A percentile compares a stretch with the other conserved stretches of the same genome.
phyloP scores from a whole-genome alignment of 192 early-diverging fungal species.

The Geranomyces michiganensis region DNA sequence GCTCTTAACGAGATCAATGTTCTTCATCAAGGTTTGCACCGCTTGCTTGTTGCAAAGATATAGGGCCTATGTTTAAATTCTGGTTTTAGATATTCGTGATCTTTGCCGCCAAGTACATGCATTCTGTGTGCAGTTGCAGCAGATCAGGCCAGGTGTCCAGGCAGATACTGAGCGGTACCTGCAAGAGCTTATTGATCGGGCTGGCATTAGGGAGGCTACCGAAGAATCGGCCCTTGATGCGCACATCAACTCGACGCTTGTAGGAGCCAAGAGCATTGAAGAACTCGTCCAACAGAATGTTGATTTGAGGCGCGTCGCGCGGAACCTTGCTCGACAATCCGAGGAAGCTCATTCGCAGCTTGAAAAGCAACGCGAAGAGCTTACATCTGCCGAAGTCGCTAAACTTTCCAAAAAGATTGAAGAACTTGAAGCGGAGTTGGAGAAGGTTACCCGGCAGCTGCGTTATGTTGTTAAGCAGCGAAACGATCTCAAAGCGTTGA shows the following conservation, averaged over 20 bases:
- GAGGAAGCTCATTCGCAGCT: constrained; percentile 65
- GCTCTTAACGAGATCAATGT: constrained; percentile 18
- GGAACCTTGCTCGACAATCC: constrained; percentile 57
- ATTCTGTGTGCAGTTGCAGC: constrained; percentile 27
- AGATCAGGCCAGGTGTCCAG: background rate
- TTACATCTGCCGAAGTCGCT: constrained; percentile 36
- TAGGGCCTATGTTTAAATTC: background rate
- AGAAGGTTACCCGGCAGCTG: constrained; percentile 28
- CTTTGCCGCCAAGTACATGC: constrained; percentile 36
- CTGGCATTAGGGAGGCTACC: constrained; percentile 39
- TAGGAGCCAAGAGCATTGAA: constrained; percentile 19
- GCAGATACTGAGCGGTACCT: constrained; percentile 22
- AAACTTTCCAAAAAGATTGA: background rate
- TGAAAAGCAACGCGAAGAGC: constrained; percentile 45
- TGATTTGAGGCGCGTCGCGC: constrained; percentile 60
- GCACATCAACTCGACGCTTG: constrained; percentile 11
- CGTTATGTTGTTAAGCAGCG: constrained; percentile 31
- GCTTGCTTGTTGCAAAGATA: too few species aligned
- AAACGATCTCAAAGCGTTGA: constrained; percentile 15
- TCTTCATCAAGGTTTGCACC: constrained; percentile 19
- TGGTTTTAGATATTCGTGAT: constrained; percentile 27
- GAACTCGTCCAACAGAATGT: constrained; percentile 66
- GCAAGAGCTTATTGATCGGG: constrained; percentile 12
- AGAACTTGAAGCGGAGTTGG: constrained; percentile 16
- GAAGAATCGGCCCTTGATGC: constrained; percentile 47